Evolutionary conservation across 2,329 filamentous ascomycete species (phyloP), one percentile per base, ranked within the genome.

Genomic region (Didymella pomorum): DNA sequence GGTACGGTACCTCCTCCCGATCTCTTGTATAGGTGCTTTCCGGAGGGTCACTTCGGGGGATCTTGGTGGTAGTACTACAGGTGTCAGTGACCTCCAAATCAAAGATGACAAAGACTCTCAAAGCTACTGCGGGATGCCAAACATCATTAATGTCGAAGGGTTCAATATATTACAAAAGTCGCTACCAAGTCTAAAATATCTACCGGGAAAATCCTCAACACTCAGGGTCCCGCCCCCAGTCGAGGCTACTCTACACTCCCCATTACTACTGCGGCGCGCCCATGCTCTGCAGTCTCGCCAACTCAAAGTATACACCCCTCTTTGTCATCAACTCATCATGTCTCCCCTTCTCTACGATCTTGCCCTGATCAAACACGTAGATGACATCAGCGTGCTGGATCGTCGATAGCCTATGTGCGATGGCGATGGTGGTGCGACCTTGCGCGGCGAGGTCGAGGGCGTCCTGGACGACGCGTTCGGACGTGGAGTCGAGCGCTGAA

Each of bases 351-450:
- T 98, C 94, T 1, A 96, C 90, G 42, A 98, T 86, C 59, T 87
- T 85, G 8, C 94, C 95, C 69, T 91, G 88, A 76, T 97, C 93
- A 74, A 98, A 95, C n/a, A 98, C 94, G 65, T 96, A 97, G 68
- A 98, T 98, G 47, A 94, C 81, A 73, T 98, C 94, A 0, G 94
- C 94, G 74, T 95, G 93, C 74, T 97, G 93, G 60, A 98, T 97
- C 0, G 95, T 97, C 71, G 88, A 92, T 6, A 99, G 81, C 23
- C 95, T 84, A 78, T 99, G 94, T 3, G 95, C 95, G 1, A 99
- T 94, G 0, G 94, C 93, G 62, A 99, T 95, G 0, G 94, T 98
- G 86, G 93, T 96, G 50, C 93, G 86, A 10, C 92, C 92, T 78
- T 91, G 89, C 20, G 92, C 89, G 1, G 93, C 93, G 62, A 88